Evolutionary conservation across 208 protist species (phyloP).

Genomic region (Leishmania arabica): DNA sequence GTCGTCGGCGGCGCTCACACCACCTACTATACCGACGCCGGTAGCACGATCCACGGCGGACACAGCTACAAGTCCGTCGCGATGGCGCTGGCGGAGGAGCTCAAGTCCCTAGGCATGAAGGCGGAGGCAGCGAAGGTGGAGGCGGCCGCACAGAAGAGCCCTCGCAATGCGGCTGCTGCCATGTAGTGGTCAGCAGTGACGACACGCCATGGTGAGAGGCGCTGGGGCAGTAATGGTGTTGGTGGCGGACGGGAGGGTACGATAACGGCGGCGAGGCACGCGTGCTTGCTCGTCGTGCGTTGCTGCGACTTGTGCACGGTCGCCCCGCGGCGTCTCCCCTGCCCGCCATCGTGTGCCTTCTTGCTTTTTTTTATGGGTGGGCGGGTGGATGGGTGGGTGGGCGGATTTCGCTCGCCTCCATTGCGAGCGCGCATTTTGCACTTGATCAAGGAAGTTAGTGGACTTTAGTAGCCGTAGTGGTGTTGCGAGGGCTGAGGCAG

Average conservation of each 20-base stretch:
- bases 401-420: background rate
- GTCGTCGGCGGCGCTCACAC: slow-evolving; percentile 61
- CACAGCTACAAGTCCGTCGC: slow-evolving; percentile 83
- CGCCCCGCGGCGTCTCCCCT: background rate
- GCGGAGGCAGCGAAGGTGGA: slow-evolving; percentile 72
- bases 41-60: slow-evolving; percentile 61
- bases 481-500: background rate
- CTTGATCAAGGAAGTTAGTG: background rate
- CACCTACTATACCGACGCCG: slow-evolving; percentile 63
- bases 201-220: background rate
- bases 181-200: slow-evolving; percentile 30
- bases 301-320: background rate
- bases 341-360: background rate
- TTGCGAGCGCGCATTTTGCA: background rate
- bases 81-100: slow-evolving; percentile 62
- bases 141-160: slow-evolving; percentile 63
- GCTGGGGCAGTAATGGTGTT: background rate
- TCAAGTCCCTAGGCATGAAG: slow-evolving; percentile 64
- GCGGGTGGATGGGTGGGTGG: too few relatives aligned
- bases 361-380: background rate
- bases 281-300: background rate
- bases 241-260: background rate
- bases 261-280: background rate
- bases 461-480: slow-evolving; percentile 8
- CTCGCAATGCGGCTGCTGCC: slow-evolving; percentile 41